A percentile compares a stretch with the other conserved stretches of the same genome.
These are phyloP conservation scores for Aethionema arabicum DNA, from an alignment of 345 rosid species.

Conservation along the genomic window DNA sequence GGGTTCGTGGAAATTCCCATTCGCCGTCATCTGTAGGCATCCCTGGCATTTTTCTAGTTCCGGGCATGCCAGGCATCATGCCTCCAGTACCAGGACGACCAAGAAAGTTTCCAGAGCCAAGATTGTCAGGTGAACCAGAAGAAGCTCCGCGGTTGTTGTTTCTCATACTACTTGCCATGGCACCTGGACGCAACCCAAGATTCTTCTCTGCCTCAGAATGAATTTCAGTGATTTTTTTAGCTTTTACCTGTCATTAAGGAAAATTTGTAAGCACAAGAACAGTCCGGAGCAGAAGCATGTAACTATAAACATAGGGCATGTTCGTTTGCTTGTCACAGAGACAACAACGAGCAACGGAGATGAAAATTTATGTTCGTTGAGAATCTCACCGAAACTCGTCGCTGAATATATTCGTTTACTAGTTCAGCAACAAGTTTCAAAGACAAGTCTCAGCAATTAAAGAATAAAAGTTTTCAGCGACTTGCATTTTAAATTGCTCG, in stretches of 20 bases:
- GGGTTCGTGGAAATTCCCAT: slow-evolving; percentile 72
- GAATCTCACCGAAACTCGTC: too few species aligned
- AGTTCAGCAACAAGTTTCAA: too few species aligned
- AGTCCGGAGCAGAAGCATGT: too few species aligned
- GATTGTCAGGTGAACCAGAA: slow-evolving; percentile 45
- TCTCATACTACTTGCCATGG: slow-evolving; percentile 55
- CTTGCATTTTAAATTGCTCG: too few species aligned
- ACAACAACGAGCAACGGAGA: too few species aligned
- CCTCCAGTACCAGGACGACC: slow-evolving; percentile 83
- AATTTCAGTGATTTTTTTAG: slow-evolving; percentile 86
- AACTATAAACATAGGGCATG: too few species aligned
- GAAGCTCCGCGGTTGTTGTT: slow-evolving; percentile 45
- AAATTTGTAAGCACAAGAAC: too few species aligned
- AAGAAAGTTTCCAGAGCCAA: slow-evolving; percentile 53
- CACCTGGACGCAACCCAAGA: slow-evolving; percentile 87
- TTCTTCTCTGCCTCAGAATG: slow-evolving; percentile 87
- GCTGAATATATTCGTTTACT: too few species aligned
- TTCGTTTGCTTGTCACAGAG: too few species aligned
- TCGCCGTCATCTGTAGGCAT: slow-evolving; percentile 74
- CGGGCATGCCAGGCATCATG: slow-evolving; percentile 99
- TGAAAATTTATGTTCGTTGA: too few species aligned
- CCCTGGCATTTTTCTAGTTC: slow-evolving; percentile 82
- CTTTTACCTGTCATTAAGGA: slow-evolving; percentile 58
- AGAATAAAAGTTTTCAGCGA: too few species aligned
- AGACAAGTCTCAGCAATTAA: too few species aligned